Evolutionary conservation across 179 eudicot genomes (phyloP).

Genomic region (Spinacia oleracea): DNA sequence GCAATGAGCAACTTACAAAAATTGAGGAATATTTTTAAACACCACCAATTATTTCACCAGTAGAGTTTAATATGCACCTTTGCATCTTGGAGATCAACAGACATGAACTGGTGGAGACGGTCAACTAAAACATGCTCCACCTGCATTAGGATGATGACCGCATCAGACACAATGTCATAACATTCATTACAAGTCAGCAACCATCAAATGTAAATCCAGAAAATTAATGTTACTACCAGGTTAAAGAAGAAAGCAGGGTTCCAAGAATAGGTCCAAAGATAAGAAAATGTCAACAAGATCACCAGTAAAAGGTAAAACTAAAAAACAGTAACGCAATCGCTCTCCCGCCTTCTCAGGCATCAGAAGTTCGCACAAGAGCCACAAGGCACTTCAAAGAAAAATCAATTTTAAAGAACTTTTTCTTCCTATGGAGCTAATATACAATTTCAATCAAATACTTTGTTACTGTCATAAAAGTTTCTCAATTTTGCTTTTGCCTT

Average conservation of each 20-base stretch:
- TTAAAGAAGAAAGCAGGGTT: neutral
- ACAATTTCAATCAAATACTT: neutral
- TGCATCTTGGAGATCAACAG: slow-evolving; percentile 85
- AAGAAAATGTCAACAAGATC: neutral
- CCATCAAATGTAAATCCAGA: neutral
- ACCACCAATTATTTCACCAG: neutral
- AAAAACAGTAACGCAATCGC: neutral
- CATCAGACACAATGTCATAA: slow-evolving; percentile 9
- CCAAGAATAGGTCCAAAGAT: neutral
- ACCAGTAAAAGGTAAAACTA: neutral
- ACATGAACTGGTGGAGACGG: slow-evolving; percentile 73
- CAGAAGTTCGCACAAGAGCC: neutral
- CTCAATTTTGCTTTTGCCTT: too few species aligned
- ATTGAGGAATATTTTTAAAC: neutral
- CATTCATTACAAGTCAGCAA: neutral
- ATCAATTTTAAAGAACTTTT: neutral
- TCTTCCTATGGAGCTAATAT: neutral
- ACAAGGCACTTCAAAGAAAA: neutral
- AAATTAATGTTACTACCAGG: neutral
- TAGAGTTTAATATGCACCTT: slow-evolving; percentile 48
- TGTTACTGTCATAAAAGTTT: neutral
- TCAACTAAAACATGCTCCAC: slow-evolving; percentile 94
- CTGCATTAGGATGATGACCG: slow-evolving; percentile 39
- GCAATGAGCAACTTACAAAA: neutral
- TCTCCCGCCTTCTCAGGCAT: neutral